Evolutionary conservation across 768 basidiomycete species (phyloP).

Genomic region (Baorangia bicolor): DNA sequence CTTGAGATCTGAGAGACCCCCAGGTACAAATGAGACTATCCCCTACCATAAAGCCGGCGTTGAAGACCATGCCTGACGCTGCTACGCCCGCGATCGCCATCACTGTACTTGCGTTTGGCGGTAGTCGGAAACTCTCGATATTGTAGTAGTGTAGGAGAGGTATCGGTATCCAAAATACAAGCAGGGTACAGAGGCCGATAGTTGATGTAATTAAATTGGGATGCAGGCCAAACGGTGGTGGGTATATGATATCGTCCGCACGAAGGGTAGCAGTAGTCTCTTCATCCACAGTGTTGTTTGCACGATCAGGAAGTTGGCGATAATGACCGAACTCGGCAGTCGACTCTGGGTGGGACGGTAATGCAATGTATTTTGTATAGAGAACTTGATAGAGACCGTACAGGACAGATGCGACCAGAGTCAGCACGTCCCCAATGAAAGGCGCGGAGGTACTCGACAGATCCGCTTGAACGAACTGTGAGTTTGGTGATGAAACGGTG

Average conservation of each 20-base stretch:
- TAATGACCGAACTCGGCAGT: constrained; percentile 42
- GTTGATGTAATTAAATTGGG: constrained; percentile 77
- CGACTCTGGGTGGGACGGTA: constrained; percentile 62
- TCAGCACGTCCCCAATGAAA: constrained; percentile 70
- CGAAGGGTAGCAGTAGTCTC: constrained; percentile 12
- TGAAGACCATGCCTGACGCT: constrained; percentile 71
- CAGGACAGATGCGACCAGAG: constrained; percentile 65
- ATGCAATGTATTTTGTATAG: constrained; percentile 77
- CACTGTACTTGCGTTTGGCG: constrained; percentile 45
- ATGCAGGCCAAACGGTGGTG: constrained; percentile 81
- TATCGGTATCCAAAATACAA: constrained; percentile 75
- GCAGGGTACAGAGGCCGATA: constrained; percentile 77
- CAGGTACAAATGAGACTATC: background rate
- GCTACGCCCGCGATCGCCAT: constrained; percentile 67
- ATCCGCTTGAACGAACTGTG: constrained; percentile 13
- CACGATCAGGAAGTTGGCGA: constrained; percentile 41
- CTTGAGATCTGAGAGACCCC: constrained; percentile 3
- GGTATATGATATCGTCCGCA: constrained; percentile 41
- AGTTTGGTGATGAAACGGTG: constrained; percentile 25
- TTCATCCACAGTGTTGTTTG: constrained; percentile 30
- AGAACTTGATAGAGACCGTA: constrained; percentile 83
- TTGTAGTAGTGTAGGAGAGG: constrained; percentile 68
- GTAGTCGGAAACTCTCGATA: constrained; percentile 66
- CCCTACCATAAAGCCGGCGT: constrained; percentile 81
- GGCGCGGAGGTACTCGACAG: constrained; percentile 43